phyloP scores from a whole-genome alignment of 140 eudicot species.

The Erigeron philadelphicus region DNA sequence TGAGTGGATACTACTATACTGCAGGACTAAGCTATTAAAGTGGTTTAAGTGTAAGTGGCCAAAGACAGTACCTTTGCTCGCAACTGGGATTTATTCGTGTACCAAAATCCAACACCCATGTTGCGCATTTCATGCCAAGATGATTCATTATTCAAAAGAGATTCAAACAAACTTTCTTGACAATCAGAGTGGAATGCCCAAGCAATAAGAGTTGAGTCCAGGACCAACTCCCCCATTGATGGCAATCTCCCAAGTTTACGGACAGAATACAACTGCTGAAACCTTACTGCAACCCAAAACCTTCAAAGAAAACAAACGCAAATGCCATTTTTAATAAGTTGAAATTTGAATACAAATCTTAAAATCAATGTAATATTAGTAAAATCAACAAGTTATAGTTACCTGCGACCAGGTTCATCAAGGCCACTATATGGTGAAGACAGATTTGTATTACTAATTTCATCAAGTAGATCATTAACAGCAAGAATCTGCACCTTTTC shows the following conservation, averaged over 20 bases:
- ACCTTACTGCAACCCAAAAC: conserved; percentile 88
- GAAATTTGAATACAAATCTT: background rate
- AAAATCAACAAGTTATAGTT: conserved; percentile 16
- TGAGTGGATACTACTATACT: background rate
- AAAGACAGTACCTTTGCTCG: conserved; percentile 64
- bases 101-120: conserved; percentile 90
- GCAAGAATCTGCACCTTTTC: conserved; percentile 71
- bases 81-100: conserved; percentile 60
- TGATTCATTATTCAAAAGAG: conserved; percentile 60
- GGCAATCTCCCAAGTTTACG: conserved; percentile 56
- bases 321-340: conserved; percentile 6
- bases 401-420: conserved; percentile 96
- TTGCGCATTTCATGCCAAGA: conserved; percentile 93
- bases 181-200: conserved; percentile 99
- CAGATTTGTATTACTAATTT: conserved; percentile 56
- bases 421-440: conserved; percentile 84
- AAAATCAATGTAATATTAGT: conserved; percentile 4
- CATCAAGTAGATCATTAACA: conserved; percentile 65
- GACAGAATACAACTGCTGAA: conserved; percentile 58
- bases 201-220: conserved; percentile 52
- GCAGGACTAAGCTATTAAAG: background rate
- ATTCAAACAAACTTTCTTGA: conserved; percentile 65
- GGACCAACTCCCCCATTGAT: conserved; percentile 47
- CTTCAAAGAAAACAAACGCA: conserved; percentile 29
- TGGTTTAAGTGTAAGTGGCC: background rate